phyloP scores from a whole-genome alignment of 2,329 filamentous ascomycete species.

The Elsinoe arachidis region DNA sequence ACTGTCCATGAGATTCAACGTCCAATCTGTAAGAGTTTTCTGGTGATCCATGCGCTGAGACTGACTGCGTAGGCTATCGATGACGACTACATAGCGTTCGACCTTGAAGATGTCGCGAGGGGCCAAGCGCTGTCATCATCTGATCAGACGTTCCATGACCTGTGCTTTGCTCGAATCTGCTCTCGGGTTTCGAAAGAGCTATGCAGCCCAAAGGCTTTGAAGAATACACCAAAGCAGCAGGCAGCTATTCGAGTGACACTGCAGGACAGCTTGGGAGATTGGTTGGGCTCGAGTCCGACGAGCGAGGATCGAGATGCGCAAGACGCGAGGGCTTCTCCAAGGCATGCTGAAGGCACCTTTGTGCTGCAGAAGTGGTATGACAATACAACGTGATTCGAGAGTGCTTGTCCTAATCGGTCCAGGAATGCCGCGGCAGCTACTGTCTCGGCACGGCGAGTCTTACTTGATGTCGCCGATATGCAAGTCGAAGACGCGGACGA shows the following conservation, averaged over 20 bases:
- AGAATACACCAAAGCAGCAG: not conserved
- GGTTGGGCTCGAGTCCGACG: not conserved
- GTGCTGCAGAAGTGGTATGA: not conserved
- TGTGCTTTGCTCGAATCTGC: not conserved
- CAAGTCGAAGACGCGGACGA: not conserved
- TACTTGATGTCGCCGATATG: not conserved
- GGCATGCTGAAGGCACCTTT: not conserved
- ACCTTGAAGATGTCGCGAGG: not conserved
- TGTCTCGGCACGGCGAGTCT: not conserved
- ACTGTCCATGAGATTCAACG: slow-evolving; percentile 1
- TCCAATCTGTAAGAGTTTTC: not conserved
- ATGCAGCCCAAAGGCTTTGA: not conserved
- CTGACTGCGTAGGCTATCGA: not conserved
- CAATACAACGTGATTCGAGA: not conserved
- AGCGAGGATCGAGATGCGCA: not conserved
- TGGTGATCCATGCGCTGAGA: not conserved
- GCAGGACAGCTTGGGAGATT: not conserved
- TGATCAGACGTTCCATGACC: not conserved
- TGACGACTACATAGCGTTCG: slow-evolving; percentile 4
- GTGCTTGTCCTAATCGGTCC: not conserved
- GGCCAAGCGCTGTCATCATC: not conserved
- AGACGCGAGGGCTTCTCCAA: not conserved
- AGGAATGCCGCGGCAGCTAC: not conserved
- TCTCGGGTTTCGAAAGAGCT: slow-evolving; percentile 4
- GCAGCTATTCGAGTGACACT: not conserved